Evolutionary conservation across 2,329 filamentous ascomycete genomes (phyloP).

Genomic region (Fusarium chaquense): DNA sequence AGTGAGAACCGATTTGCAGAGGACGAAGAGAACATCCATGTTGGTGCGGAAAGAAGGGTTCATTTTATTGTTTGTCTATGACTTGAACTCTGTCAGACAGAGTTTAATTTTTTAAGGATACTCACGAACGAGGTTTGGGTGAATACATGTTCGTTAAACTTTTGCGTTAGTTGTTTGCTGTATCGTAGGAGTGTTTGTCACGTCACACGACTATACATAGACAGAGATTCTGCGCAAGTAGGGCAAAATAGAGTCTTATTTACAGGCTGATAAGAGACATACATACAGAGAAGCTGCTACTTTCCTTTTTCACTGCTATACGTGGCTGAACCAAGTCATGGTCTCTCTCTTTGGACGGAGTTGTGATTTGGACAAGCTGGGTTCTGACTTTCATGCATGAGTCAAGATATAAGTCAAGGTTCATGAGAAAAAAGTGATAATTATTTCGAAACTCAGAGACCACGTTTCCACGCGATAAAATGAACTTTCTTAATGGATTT

Average conservation of each 20-base stretch:
- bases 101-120: neutral
- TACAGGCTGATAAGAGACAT: too few species aligned
- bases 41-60: neutral
- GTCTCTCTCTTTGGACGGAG: neutral
- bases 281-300: neutral
- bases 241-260: neutral
- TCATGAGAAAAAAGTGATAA: neutral
- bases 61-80: neutral
- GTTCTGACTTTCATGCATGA: neutral
- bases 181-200: constrained; percentile 14
- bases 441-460: neutral
- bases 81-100: neutral
- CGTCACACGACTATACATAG: neutral
- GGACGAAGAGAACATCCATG: neutral
- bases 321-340: neutral
- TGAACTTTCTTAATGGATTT: too few species aligned
- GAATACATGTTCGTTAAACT: neutral
- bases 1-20: neutral
- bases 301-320: neutral
- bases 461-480: neutral
- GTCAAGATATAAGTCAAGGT: neutral
- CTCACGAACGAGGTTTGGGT: neutral
- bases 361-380: neutral
- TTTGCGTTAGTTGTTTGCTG: constrained; percentile 19
- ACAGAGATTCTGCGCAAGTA: neutral